Evolutionary conservation across 116 monocot genomes (phyloP), one percentile per base, ranked within the genome.

Genomic region (Phalaenopsis hybrid): DNA sequence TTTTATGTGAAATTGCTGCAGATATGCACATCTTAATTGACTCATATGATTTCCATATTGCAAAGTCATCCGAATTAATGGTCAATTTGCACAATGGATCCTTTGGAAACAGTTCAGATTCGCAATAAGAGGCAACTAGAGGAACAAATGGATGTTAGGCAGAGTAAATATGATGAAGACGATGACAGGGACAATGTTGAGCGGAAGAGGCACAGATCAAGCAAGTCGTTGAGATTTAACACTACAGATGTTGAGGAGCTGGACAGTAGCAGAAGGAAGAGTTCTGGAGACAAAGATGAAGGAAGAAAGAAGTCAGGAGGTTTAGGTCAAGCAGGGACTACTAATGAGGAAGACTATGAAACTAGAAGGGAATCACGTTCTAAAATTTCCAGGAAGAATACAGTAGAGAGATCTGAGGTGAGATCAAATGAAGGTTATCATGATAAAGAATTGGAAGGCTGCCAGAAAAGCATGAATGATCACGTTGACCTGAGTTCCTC

Each of bases 261-360:
- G 20, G 88, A 89, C n/a, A 77, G 25, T 20, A 81, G 79, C n/a
- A 84, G 79, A 52, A 91, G 78, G 76, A 92, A 77, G 81, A 82
- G 51, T 74, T 85, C 84, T 57, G 87, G 83, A 13, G 90, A 92
- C 43, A 78, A 73, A 72, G 82, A 57, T 41, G 94, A 90, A 20
- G 51, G 68, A 25, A 85, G 83, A 78, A 90, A 46, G 86, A 91
- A 84, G 63, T 85, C 85, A 31, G 82, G 78, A 33, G 70, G 85
- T 43, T 85, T 85, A 9, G 83, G 79, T 73, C 78, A 65, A 13
- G 77, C 75, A n/a, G 88, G 67, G n/a, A 86, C 83, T 79, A 83
- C 81, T 50, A 90, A 93, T 73, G 92, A 92, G n/a, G 90, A 89
- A 77, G 92, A 92, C 10, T 91, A 90, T 77, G 84, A 85, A 7